These are phyloP conservation scores for Paramarasmius palmivorus DNA, from an alignment of 1,284 basidiomycete genomes.

Conservation along the genomic window DNA sequence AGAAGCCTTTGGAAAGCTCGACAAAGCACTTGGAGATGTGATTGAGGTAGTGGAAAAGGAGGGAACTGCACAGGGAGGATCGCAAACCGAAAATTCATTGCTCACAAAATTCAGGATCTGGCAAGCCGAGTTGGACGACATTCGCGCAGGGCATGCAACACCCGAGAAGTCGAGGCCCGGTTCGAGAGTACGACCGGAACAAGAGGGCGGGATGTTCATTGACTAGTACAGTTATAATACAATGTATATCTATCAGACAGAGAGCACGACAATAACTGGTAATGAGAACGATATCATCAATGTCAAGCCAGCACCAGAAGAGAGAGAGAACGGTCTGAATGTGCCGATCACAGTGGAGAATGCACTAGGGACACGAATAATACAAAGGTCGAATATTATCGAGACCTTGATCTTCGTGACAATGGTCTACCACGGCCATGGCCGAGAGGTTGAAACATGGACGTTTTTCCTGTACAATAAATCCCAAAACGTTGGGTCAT, in stretches of 20 bases:
- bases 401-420: neutral
- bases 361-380: no score
- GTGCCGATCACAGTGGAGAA: no score
- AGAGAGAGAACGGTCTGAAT: no score
- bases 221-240: slow-evolving; percentile 19
- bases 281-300: no score
- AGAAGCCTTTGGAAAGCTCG: slow-evolving; percentile 36
- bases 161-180: slow-evolving; percentile 20
- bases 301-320: no score
- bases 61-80: slow-evolving; percentile 27
- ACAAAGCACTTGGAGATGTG: slow-evolving; percentile 37
- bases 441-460: slow-evolving; percentile 23
- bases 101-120: slow-evolving; percentile 34
- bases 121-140: slow-evolving; percentile 35
- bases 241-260: neutral
- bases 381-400: no score
- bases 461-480: slow-evolving; percentile 31
- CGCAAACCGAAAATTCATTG: slow-evolving; percentile 30
- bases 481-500: slow-evolving; percentile 30
- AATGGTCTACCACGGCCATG: slow-evolving; percentile 8
- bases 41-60: slow-evolving; percentile 40
- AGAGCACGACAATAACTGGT: no score
- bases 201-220: slow-evolving; percentile 30
- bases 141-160: slow-evolving; percentile 26
- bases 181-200: slow-evolving; percentile 19